Evolutionary conservation across 2,329 filamentous ascomycete genomes (phyloP), one percentile per base, ranked within the genome.

Genomic region (Didymella exigua): DNA sequence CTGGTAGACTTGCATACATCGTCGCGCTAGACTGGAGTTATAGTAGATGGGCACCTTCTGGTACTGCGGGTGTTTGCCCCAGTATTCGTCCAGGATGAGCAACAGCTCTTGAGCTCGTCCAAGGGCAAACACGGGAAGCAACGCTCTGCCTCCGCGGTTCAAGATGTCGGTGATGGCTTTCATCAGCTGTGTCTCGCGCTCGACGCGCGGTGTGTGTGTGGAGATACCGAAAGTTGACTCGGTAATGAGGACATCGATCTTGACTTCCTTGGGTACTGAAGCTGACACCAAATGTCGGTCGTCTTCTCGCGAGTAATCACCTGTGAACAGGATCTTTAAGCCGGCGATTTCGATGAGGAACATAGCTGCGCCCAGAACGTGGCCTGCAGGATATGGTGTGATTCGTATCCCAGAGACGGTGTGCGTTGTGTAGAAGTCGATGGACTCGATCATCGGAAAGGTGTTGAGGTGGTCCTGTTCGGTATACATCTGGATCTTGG

Each of bases 1-100:
- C 74, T 98, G 95, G 72, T 99, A 99, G 3, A 98, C 92, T 26
- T 97, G 86, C 95, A 99, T 99, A 78, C 95, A 99, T 76, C 96
- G 95, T 59, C 93, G 83, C 1, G 95, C 95, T 36, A 98, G 85
- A 68, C 96, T 96, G 67, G 91, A 95, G 49, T 96, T 96, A 75
- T 98, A 99, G 79, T 98, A 99, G 59, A 99, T 98, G 5, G 95
- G 95, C 30, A 90, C 89, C 62, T 90, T 92, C 62, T 96, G 93
- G 63, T 88, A 91, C 65, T 97, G 93, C 0, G 86, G 79, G 69
- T 99, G 93, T 52, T 92, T 90, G 60, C 85, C 85, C 95, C 95
- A 99, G 77, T 96, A 98, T 74, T 99, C 95, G 67, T 99, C 95
- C 6, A 99, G 81, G 68, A 99, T 98, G 23, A 99, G 81, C 5